These are phyloP conservation scores for Pythium phragmiticola DNA, from an alignment of 352 stramenopile species.

Conservation along the genomic window DNA sequence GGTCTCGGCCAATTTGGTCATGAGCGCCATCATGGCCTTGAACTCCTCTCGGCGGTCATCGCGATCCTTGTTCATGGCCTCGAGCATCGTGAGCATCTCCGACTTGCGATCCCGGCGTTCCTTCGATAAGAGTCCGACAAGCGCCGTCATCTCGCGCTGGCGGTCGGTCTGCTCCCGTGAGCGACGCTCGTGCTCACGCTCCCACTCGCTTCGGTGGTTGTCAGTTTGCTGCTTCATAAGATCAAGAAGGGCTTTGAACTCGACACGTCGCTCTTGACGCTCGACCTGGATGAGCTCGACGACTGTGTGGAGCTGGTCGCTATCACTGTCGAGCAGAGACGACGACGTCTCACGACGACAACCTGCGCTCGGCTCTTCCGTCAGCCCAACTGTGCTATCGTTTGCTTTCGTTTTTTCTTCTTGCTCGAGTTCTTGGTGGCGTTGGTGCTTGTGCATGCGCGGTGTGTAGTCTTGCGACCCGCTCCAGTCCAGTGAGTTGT, in stretches of 20 bases:
- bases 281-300: constrained; percentile 4
- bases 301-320: not conserved
- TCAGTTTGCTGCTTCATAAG: constrained; percentile 16
- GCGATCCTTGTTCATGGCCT: constrained; percentile 17
- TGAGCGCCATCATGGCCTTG: constrained; percentile 18
- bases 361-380: not conserved
- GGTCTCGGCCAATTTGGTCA: constrained; percentile 8
- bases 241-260: constrained; percentile 18
- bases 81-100: constrained; percentile 9
- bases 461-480: constrained; percentile 19
- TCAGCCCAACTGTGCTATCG: not conserved
- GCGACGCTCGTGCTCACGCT: constrained; percentile 15
- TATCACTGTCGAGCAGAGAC: not conserved
- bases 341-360: not conserved
- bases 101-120: constrained; percentile 19
- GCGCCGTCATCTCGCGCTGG: constrained; percentile 11
- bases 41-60: constrained; percentile 16
- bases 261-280: constrained; percentile 7
- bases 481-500: constrained; percentile 14
- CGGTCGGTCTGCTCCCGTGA: constrained; percentile 10
- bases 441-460: constrained; percentile 17
- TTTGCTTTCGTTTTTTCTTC: constrained; percentile 6
- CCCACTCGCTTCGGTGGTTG: constrained; percentile 17
- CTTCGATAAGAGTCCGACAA: constrained; percentile 8
- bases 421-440: not conserved